Evolutionary conservation across 129 eudicot species (phyloP).

Genomic region (Sambucus nigra): DNA sequence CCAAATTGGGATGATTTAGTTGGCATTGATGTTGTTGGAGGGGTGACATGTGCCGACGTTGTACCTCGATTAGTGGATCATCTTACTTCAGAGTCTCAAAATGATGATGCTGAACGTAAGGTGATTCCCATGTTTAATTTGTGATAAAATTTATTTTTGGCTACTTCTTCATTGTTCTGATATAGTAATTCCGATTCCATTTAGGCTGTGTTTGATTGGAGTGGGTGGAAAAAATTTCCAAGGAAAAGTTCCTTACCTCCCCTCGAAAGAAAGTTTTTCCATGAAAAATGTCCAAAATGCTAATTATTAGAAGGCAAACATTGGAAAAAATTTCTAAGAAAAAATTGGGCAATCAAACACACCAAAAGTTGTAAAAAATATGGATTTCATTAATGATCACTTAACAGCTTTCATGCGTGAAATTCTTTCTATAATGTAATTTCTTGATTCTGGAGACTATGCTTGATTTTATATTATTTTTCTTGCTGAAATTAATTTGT

Average conservation of each 20-base stretch:
- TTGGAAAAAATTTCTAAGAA: no score
- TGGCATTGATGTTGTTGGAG: constrained; percentile 95
- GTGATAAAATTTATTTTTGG: neutral
- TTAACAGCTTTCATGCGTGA: neutral
- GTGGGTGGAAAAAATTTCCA: no score
- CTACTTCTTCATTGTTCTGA: neutral
- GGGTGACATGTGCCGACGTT: constrained; percentile 97
- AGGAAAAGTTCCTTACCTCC: no score
- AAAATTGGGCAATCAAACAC: no score
- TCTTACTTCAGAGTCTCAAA: constrained; percentile 70
- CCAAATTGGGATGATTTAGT: constrained; percentile 99
- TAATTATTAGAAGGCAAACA: no score
- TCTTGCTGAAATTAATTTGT: neutral
- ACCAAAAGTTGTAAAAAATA: no score
- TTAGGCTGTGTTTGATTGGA: no score
- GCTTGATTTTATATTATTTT: neutral
- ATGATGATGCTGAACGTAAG: constrained; percentile 77
- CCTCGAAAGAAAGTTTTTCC: no score
- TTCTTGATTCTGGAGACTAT: neutral
- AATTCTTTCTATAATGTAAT: neutral
- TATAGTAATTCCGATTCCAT: no score
- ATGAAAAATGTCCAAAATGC: no score
- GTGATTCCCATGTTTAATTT: constrained; percentile 12
- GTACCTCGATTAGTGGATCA: constrained; percentile 80
- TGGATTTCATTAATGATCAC: no score